These are phyloP conservation scores for Zygosaccharomyces pseudobailii DNA, from an alignment of 1,139 yeast genomes.

Conservation along the genomic window DNA sequence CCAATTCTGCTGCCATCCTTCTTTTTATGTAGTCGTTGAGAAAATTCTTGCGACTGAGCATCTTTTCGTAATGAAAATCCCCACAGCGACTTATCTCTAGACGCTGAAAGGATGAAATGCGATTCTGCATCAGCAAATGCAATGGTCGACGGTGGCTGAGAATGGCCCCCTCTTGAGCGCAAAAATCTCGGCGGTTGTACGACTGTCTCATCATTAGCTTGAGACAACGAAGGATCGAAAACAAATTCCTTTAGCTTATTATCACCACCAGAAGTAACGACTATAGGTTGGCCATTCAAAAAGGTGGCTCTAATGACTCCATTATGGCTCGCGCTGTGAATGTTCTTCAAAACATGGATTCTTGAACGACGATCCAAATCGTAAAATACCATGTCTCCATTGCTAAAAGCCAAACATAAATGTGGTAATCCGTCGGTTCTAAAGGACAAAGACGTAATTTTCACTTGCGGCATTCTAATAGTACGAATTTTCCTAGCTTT, in stretches of 20 bases:
- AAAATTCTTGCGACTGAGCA: conserved; percentile 91
- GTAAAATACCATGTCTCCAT: conserved; percentile 82
- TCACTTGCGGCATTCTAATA: conserved; percentile 52
- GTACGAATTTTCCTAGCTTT: conserved; percentile 58
- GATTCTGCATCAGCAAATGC: conserved; percentile 75
- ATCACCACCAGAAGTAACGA: conserved; percentile 91
- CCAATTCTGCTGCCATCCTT: conserved; percentile 54
- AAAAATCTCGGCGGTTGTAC: conserved; percentile 88
- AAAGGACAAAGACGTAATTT: conserved; percentile 72
- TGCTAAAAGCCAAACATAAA: conserved; percentile 70
- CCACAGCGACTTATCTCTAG: conserved; percentile 87
- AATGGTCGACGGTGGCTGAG: conserved; percentile 80
- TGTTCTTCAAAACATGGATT: conserved; percentile 67
- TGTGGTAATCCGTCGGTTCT: conserved; percentile 90
- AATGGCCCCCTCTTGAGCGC: conserved; percentile 95
- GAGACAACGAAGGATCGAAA: conserved; percentile 82
- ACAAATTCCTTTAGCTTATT: conserved; percentile 85
- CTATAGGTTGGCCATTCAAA: conserved; percentile 86
- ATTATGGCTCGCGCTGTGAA: conserved; percentile 71
- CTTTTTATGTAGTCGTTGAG: conserved; percentile 63
- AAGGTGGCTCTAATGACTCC: conserved; percentile 77
- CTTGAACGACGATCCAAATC: conserved; percentile 70
- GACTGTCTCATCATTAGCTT: conserved; percentile 50
- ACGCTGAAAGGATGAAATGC: conserved; percentile 82
- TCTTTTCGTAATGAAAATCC: conserved; percentile 88